Base-by-base conservation (phyloP, 441 rosid genomes). In the Syzygium syzygioides region DNA sequence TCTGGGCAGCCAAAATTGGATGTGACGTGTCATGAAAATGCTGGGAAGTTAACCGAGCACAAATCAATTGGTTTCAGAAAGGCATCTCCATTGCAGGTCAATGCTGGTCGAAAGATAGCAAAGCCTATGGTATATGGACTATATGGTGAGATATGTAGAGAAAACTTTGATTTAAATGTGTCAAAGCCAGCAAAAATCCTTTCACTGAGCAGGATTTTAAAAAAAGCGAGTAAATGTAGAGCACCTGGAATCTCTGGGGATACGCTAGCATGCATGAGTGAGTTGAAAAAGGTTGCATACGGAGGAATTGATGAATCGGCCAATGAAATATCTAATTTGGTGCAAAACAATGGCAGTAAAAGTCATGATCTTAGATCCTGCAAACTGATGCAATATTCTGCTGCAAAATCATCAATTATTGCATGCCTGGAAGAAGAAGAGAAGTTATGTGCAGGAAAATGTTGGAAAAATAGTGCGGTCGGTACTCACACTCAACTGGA, bases 71-170 rank as follows among this genome's bases (percentile, higher is more conserved):
- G 86, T 83, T 66, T 88, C 87, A 64, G 9, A 37, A 91, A 91
- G 85, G 89, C 85, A 25, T 88, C 87, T 87, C 88, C 86, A 87
- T 83, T 85, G 55, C 92, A 90, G 87, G 86, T 59, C 66, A 89
- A 86, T 87, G 86, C 14, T 52, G 84, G 87, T 88, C 68, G 50
- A 57, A 79, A 79, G 86, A 93, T 90, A 85, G 87, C 86, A 87
- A 93, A 87, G 89, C 95, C 96, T 66, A 87, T 93, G 19, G 94
- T 92, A 60, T 93, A 86, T 88, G 96, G 96, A 64, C 91, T 85
- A 76, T 93, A 90, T 86, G 93, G 93, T 87, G 94, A 94, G 88
- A 90, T 94, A 90, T 88, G 86, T 86, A 87, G 87, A 50, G 89
- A 89, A 64, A 86, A 89, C 20, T 89, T 87, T 86, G 88, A 54